Conservation (phyloP, 179 eudicot genomes). For the Beta macrorhiza region DNA sequence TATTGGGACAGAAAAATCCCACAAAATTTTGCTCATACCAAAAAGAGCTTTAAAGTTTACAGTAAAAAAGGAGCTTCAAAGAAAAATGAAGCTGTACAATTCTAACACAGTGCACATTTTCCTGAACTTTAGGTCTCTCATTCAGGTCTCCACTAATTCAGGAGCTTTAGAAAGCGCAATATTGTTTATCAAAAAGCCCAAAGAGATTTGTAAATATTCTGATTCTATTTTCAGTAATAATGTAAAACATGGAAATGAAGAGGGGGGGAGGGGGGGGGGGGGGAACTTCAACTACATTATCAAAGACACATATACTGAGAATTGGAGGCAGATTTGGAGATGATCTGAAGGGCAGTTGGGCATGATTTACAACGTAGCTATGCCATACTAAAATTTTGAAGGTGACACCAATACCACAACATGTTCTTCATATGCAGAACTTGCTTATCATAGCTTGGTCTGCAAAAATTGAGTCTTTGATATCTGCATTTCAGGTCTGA, state of each 20-base stretch:
- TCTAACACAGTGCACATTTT: too few relatives aligned
- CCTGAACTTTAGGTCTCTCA: too few relatives aligned
- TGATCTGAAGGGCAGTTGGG: background rate
- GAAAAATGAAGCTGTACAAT: too few relatives aligned
- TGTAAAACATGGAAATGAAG: background rate
- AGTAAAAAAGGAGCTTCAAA: too few relatives aligned
- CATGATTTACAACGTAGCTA: background rate
- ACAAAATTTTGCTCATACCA: too few relatives aligned
- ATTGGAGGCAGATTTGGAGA: background rate
- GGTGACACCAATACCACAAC: background rate
- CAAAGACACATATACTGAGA: background rate
- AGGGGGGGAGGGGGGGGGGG: too few relatives aligned
- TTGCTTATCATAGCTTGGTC: background rate
- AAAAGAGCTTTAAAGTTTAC: too few relatives aligned
- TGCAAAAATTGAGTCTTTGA: constrained; percentile 1
- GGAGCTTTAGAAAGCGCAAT: too few relatives aligned
- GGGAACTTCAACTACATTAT: background rate
- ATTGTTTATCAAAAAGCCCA: background rate
- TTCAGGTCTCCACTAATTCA: too few relatives aligned
- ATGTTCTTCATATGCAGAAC: background rate
- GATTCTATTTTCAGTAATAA: background rate
- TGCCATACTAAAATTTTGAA: background rate
- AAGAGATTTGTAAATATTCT: background rate
- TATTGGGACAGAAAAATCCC: too few relatives aligned
- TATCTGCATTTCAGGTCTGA: constrained; percentile 10